phyloP scores from a whole-genome alignment of 371 early-diverging fungal species.

The Mucor racemosus region DNA sequence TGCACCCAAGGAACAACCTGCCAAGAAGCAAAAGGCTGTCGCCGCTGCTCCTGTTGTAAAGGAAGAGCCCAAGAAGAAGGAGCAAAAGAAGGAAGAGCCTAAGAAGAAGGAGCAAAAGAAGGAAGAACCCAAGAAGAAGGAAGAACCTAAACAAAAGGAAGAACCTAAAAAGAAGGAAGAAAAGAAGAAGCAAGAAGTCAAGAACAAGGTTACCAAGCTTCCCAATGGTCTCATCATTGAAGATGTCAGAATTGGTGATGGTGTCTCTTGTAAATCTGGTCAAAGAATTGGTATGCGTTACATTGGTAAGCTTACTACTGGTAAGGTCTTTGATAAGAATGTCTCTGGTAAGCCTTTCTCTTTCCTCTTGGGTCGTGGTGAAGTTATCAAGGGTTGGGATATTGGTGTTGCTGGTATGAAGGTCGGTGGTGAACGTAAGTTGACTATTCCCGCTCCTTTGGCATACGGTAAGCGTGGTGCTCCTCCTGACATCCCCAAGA shows the following conservation, averaged over 20 bases:
- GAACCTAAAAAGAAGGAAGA: constrained; percentile 41
- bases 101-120: constrained; percentile 52
- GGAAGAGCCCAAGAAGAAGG: constrained; percentile 49
- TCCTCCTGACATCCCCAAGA: constrained; percentile 88
- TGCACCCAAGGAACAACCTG: constrained; percentile 31
- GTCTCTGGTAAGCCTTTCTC: constrained; percentile 87
- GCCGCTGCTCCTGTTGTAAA: constrained; percentile 37
- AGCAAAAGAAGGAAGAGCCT: constrained; percentile 35
- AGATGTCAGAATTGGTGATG: constrained; percentile 79
- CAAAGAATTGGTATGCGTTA: constrained; percentile 88
- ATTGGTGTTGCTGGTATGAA: constrained; percentile 89
- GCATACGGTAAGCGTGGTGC: constrained; percentile 90
- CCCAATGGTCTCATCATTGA: constrained; percentile 82
- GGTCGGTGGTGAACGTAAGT: constrained; percentile 86
- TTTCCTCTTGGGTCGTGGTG: constrained; percentile 87
- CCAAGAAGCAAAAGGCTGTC: constrained; percentile 45
- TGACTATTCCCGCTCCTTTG: constrained; percentile 85
- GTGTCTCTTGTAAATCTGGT: constrained; percentile 80
- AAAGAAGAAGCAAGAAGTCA: constrained; percentile 50
- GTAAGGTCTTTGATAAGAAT: constrained; percentile 95
- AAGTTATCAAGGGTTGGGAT: constrained; percentile 97
- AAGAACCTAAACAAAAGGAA: constrained; percentile 39
- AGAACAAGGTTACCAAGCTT: constrained; percentile 54
- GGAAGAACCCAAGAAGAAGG: constrained; percentile 45
- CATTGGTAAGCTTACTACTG: constrained; percentile 88